Evolutionary conservation across 2,329 filamentous ascomycete genomes (phyloP), one percentile per base, ranked within the genome.

Genomic region (Microcera coccophila): DNA sequence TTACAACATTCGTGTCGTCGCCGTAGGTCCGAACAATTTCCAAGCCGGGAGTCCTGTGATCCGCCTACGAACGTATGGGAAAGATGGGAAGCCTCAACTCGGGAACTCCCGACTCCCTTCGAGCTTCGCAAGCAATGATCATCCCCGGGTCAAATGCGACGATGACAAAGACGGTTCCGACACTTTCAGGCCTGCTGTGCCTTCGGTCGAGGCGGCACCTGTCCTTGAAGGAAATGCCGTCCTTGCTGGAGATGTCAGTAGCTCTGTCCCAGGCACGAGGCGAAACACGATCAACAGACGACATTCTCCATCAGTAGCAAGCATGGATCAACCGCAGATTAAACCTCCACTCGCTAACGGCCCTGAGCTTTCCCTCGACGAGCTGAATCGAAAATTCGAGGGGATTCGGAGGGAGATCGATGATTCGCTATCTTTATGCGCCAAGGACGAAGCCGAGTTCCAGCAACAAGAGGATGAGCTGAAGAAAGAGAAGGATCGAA

Each of bases 1-100:
- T 59, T 97, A 97, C 68, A 94, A 95, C 52, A 84, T 98, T 20
- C 85, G 91, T 47, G 88, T 97, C 41, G 87, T 96, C 54, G 89
- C 91, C 29, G 85, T 96, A 41, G 95, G 91, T 37, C 81, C 85
- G 21, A 89, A 90, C 54, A 94, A 93, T 64, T 97, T 97, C 58
- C 89, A 95, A 61, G 89, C 90, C 1, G 86, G 88, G 28, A 96
- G 93, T 63, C 77, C 82, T 4, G 81, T 94, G 28, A 83, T 97
- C 50, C 85, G 93, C 41, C 74, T 98, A 41, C 81, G 86, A 55
- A 97, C 93, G 36, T 83, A 78, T 63, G 77, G 72, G 60, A 74
- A 71, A 54, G 82, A 84, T 64, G 81, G 80, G 41, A 76, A 76
- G 21, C 81, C 81, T n/a, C 70, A 76, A 29, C 68, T 82, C 14